phyloP scores from a whole-genome alignment of 2,329 filamentous ascomycete species.

The Aureobasidium sp. region DNA sequence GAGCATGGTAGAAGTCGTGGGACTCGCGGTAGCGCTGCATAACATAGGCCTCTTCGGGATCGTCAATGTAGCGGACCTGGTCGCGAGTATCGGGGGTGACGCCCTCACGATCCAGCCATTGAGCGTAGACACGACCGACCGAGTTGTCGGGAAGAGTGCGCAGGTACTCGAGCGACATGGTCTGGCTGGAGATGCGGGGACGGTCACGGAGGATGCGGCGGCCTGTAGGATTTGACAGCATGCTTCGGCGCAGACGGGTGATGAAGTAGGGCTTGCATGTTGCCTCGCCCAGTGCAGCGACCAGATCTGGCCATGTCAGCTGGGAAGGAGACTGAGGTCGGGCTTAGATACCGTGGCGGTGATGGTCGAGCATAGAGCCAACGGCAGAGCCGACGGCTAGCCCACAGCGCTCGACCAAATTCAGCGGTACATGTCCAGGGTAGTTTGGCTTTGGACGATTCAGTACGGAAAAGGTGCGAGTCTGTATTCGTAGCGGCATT shows the following conservation, averaged over 20 bases:
- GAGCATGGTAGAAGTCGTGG: slow-evolving; percentile 95
- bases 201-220: slow-evolving; percentile 85
- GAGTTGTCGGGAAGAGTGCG: slow-evolving; percentile 64
- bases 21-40: slow-evolving; percentile 97
- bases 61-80: slow-evolving; percentile 80
- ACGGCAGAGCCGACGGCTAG: slow-evolving; percentile 59
- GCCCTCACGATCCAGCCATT: slow-evolving; percentile 89
- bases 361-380: slow-evolving; percentile 62
- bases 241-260: slow-evolving; percentile 79
- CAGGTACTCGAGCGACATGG: slow-evolving; percentile 61
- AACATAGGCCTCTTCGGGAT: slow-evolving; percentile 93
- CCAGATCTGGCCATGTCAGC: slow-evolving; percentile 60
- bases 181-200: slow-evolving; percentile 74
- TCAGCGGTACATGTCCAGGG: slow-evolving; percentile 86
- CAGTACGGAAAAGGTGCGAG: slow-evolving; percentile 63
- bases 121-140: slow-evolving; percentile 74
- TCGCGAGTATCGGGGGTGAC: slow-evolving; percentile 86
- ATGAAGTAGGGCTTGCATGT: slow-evolving; percentile 95
- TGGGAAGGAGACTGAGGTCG: not conserved
- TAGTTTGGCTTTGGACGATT: slow-evolving; percentile 83
- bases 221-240: slow-evolving; percentile 78
- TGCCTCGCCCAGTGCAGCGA: slow-evolving; percentile 87
- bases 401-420: slow-evolving; percentile 63
- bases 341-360: slow-evolving; percentile 58
- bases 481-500: not conserved